Conservation (phyloP, 352 stramenopile genomes). For the Globisporangium parvum region DNA sequence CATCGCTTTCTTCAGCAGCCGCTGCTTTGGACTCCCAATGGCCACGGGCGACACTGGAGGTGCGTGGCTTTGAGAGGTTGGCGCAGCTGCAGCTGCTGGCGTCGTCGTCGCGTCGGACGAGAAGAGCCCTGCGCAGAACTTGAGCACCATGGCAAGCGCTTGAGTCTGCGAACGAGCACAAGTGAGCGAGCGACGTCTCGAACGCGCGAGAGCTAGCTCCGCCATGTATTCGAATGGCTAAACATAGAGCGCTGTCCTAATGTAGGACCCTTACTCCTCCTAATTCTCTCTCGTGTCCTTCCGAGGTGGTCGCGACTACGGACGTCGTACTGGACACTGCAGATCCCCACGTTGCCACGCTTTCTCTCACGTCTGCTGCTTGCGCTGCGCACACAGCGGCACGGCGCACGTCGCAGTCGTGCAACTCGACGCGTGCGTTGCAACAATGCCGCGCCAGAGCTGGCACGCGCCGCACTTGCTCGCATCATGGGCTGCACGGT, state of each 20-base stretch:
- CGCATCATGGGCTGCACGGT: slow-evolving; percentile 21
- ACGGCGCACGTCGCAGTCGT: slow-evolving; percentile 19
- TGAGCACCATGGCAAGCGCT: slow-evolving; percentile 35
- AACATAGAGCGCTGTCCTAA: background rate
- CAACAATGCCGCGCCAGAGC: slow-evolving; percentile 42
- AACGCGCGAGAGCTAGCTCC: too few species aligned
- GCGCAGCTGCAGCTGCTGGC: slow-evolving; percentile 1
- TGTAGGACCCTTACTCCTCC: too few species aligned
- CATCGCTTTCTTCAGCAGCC: slow-evolving; percentile 13
- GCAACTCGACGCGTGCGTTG: slow-evolving; percentile 27
- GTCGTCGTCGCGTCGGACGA: background rate
- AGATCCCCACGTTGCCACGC: background rate
- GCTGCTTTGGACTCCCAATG: slow-evolving; percentile 7
- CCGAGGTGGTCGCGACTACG: too few species aligned
- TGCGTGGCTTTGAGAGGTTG: too few species aligned
- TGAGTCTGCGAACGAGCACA: too few species aligned
- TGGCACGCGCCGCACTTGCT: slow-evolving; percentile 48
- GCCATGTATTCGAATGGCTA: background rate
- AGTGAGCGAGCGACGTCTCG: too few species aligned
- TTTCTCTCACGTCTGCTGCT: slow-evolving; percentile 6
- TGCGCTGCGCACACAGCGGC: slow-evolving; percentile 28
- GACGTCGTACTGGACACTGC: slow-evolving; percentile 1
- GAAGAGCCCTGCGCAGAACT: slow-evolving; percentile 38
- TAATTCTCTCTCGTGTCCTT: too few species aligned
- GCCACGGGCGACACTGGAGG: too few species aligned